phyloP scores from a whole-genome alignment of 345 rosid species.

The Acer campestre region DNA sequence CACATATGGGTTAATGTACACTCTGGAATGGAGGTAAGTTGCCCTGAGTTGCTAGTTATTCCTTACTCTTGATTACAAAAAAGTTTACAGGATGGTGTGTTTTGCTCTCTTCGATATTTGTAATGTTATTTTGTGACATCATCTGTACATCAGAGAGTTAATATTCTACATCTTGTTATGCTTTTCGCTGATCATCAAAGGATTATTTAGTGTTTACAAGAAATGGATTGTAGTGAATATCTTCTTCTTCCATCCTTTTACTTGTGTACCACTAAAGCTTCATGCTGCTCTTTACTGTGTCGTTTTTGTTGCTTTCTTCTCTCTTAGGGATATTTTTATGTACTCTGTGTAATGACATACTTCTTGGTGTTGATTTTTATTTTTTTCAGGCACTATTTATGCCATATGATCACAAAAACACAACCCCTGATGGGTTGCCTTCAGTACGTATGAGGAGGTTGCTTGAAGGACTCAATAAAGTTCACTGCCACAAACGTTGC shows the following conservation, averaged over 20 bases:
- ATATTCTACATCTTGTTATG: background rate
- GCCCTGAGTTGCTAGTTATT: background rate
- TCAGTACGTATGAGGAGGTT: slow-evolving; percentile 60
- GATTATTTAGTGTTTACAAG: background rate
- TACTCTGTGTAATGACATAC: slow-evolving; percentile 13
- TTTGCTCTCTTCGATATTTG: background rate
- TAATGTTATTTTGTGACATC: background rate
- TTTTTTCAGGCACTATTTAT: slow-evolving; percentile 80
- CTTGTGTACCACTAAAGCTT: background rate
- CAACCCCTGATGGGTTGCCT: slow-evolving; percentile 71
- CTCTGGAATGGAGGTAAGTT: slow-evolving; percentile 92
- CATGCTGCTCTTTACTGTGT: slow-evolving; percentile 3
- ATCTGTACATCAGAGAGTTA: background rate
- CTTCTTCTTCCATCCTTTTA: background rate
- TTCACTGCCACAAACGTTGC: slow-evolving; percentile 80
- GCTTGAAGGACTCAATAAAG: slow-evolving; percentile 72
- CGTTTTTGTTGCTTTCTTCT: slow-evolving; percentile 1
- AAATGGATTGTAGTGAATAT: background rate
- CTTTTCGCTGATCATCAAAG: background rate
- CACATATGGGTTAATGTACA: slow-evolving; percentile 96
- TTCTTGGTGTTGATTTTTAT: slow-evolving; percentile 13
- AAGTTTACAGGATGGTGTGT: background rate
- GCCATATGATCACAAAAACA: slow-evolving; percentile 97
- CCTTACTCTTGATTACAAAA: background rate
- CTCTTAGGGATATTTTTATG: slow-evolving; percentile 10